Base-by-base conservation (phyloP, 2,329 filamentous ascomycete genomes). In the Raffaelea deltoideospora region DNA sequence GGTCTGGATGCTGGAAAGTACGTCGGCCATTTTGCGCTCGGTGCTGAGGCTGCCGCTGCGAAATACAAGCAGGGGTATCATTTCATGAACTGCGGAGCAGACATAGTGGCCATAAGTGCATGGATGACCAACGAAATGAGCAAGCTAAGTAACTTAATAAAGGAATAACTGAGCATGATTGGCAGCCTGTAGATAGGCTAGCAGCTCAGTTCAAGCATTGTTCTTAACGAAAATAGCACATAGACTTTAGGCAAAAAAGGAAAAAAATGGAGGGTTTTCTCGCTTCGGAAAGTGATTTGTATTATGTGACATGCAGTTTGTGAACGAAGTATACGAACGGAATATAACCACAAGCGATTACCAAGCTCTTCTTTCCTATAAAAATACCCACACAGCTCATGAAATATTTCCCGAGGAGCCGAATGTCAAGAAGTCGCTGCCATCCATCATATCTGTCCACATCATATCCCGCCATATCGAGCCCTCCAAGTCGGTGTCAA, bases 1-100 rank as follows among this genome's bases (percentile, higher is more conserved):
- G 48, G 45, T 3, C 38, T 51, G n/a, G 41, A 42, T n/a, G 51
- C 51, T 1, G 52, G 52, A 1, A 56, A 56, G 37, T 56, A 51
- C 33, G 52, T 49, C 3, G 53, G 53, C 1, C 52, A 56, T 34
- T 55, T 56, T 40, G 50, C 52, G 0, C 37, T 55, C 17, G 48
- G 44, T 26, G 52, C 51, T 4, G 53, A 53, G 3, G 43, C 41
- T 31, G 52, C 52, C 9, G 51, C 52, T 8, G 24, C 33, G 17
- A 43, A 39, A 33, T 47, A 45, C 22, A 41, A 46, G 11, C 48
- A 55, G 38, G 54, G 53, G 3, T 56, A 54, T 22, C 48, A 56
- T 23, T 56, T 57, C 35, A 49, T 57, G n/a, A 56, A 57, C 39
- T 57, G 51, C 33, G 53, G 54, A 11, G 53, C 52, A 3, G 53